Evolutionary conservation across 2,329 filamentous ascomycete genomes (phyloP), one percentile per base, ranked within the genome.

Genomic region (Hawksworthiomyces lignivorus): DNA sequence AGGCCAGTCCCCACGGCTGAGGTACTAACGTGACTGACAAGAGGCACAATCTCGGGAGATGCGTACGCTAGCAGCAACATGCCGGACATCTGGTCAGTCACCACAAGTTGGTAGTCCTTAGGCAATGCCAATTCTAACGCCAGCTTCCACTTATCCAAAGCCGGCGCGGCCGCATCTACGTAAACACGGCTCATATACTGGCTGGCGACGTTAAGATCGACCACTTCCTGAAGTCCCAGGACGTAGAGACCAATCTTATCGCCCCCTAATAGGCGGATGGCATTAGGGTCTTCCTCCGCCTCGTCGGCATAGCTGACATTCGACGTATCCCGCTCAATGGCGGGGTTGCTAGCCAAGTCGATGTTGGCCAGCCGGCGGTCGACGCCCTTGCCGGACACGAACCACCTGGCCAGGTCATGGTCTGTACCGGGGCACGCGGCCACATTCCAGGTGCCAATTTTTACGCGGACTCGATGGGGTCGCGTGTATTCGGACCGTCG

Each of bases 391-490:
- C 83, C 85, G 10, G 80, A 70, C 7, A 94, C 74, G 58, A 98
- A 96, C 92, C 92, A 98, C 24, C 76, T 78, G 7, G 79, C 84
- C 5, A 98, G 67, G 57, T 97, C 92, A 51, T 87, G 85, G 60
- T 95, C 88, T 0, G 87, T 88, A 19, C 85, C 87, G 11, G 85
- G 79, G 50, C 84, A 81, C 2, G 83, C 81, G 4, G 88, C 92
- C 14, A 95, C 87, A 62, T 98, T 98, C 92, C 92, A 98, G 0
- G 86, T 84, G 31, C 90, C 92, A 39, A 98, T 74, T 63, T 96
- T 96, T 61, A 98, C 76, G 50, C 81, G 82, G 52, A 95, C 77
- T 38, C 75, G 75, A 58, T 81, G 81, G 32, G 80, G 76, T 28
- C 80, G 77, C 20, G 84, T 82, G 59, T 89, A 98, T 60, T 97